These are phyloP conservation scores for Batrachochytrium dendrobatidis DNA, from an alignment of 371 early-diverging fungal genomes.

Conservation along the genomic window DNA sequence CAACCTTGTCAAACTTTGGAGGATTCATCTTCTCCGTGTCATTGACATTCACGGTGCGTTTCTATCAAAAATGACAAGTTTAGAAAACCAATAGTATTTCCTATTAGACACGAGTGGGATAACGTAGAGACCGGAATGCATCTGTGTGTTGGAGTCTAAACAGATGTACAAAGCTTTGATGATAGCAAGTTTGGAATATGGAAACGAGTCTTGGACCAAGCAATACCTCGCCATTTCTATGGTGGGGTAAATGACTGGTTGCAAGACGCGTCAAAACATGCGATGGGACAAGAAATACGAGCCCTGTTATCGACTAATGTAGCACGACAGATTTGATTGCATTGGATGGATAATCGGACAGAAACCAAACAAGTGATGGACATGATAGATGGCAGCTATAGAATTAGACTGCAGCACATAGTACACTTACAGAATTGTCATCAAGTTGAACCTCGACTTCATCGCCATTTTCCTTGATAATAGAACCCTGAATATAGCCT, in stretches of 20 bases:
- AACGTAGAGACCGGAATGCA: too few relatives aligned
- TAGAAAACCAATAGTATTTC: background rate
- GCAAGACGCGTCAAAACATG: too few relatives aligned
- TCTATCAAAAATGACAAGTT: constrained; percentile 37
- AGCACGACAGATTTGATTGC: too few relatives aligned
- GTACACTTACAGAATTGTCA: constrained; percentile 66
- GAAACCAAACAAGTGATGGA: too few relatives aligned
- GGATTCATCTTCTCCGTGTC: constrained; percentile 97
- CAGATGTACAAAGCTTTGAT: background rate
- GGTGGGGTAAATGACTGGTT: background rate
- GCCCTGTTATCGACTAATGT: too few relatives aligned
- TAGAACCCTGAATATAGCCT: constrained; percentile 80
- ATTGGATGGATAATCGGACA: too few relatives aligned
- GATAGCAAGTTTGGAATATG: background rate
- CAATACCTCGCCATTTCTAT: background rate
- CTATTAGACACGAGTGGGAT: too few relatives aligned
- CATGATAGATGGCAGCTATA: too few relatives aligned
- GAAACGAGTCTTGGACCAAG: background rate
- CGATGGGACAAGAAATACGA: too few relatives aligned
- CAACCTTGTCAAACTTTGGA: constrained; percentile 96
- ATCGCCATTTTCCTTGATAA: constrained; percentile 66
- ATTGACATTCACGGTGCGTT: constrained; percentile 56
- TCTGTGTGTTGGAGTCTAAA: background rate
- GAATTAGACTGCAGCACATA: too few relatives aligned
- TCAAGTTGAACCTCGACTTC: constrained; percentile 62